phyloP scores from a whole-genome alignment of 768 basidiomycete genomes.

The Rhizopogon vinicolor region DNA sequence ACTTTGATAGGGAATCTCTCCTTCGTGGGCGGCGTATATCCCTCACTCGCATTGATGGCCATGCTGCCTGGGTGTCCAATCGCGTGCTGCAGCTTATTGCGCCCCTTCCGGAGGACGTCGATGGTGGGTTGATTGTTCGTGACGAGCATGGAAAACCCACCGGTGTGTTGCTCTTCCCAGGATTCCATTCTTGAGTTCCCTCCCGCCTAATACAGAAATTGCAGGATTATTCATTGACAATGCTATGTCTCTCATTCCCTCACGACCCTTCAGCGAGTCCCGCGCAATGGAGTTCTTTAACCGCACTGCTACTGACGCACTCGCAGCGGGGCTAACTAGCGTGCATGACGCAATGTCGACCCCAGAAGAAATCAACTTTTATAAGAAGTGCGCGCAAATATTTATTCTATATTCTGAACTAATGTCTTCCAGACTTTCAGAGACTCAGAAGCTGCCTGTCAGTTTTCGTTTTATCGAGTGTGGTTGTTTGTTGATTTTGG shows the following conservation, averaged over 20 bases:
- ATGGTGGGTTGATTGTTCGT: constrained; percentile 74
- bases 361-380: constrained; percentile 55
- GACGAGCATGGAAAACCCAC: constrained; percentile 61
- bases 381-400: constrained; percentile 44
- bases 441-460: constrained; percentile 64
- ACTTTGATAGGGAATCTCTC: constrained; percentile 65
- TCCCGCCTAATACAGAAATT: background rate
- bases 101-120: constrained; percentile 54
- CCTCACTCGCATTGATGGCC: constrained; percentile 74
- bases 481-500: background rate
- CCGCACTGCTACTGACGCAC: constrained; percentile 60
- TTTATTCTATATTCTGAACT: background rate
- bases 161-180: constrained; percentile 35
- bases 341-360: constrained; percentile 77
- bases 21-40: constrained; percentile 69
- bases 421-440: constrained; percentile 52
- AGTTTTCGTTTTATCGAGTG: constrained; percentile 15
- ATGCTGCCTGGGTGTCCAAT: constrained; percentile 84
- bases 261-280: constrained; percentile 54
- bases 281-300: constrained; percentile 61
- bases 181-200: background rate
- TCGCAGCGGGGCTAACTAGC: constrained; percentile 77
- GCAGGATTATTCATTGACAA: constrained; percentile 81
- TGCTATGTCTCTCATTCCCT: constrained; percentile 72
- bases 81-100: constrained; percentile 63